Base-by-base conservation (phyloP, 2,329 filamentous ascomycete genomes). In the Penicillium aurantiogriseum region DNA sequence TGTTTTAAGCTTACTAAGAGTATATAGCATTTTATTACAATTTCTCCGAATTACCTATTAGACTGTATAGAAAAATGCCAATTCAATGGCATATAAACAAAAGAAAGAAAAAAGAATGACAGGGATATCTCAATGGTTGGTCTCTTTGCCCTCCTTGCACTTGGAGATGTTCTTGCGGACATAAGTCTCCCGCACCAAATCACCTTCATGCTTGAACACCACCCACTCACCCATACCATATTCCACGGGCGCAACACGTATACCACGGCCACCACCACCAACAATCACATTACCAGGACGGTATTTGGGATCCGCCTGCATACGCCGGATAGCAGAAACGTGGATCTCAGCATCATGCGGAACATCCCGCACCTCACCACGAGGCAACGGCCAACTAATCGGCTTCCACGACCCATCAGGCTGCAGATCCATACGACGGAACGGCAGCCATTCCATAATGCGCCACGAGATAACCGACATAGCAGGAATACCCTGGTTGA, bases 381-480 rank as follows among this genome's bases (percentile, higher is more conserved):
- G 84, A 0, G 90, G 90, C 3, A 93, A 76, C 0, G 90, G 90
- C 88, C 90, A 93, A 9, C 86, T 81, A 63, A 94, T 93, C 0
- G 89, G 87, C 71, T 85, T 87, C 90, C 91, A 94, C 0, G 84
- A 85, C 0, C 89, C 89, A 60, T 92, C 88, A 0, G 78, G 58
- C 60, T 86, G 85, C 8, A 93, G 76, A 64, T 93, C 90, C 88
- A 94, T 92, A 25, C 90, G 81, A 1, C 88, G 83, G 75, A 93
- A 92, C 0, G 90, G 90, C 25, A 93, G 77, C 70, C 88, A 92
- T 68, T 93, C 90, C 89, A 93, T 90, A 23, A 90, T 71, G 36
- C 86, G 88, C 90, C 90, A 93, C 2, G 81, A 82, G 0, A 88
- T 64, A 0, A 91, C 88, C 0, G 85, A 83, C 4, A 77, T 54